Base-by-base conservation (phyloP, 495 filamentous ascomycete genomes). In the Annulohypoxylon stygium region DNA sequence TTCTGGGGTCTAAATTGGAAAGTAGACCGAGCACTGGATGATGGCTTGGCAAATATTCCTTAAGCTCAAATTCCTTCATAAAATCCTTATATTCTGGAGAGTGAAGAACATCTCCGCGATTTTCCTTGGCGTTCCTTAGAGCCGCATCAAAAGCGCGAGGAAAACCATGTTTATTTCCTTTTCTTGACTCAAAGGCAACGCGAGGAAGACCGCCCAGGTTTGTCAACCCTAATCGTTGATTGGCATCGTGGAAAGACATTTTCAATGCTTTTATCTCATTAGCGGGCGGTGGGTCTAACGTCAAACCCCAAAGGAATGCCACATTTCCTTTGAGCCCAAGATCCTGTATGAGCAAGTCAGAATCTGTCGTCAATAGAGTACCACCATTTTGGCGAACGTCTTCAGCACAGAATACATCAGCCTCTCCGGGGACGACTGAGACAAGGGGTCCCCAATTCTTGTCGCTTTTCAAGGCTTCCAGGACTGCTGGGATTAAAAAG, bases 321-420 rank as follows among this genome's bases (percentile, higher is more conserved):
- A 93, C 88, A 4, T 82, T 79, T 2, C 91, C 89, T 18, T 83
- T 45, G 0, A 71, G 26, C 2, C 90, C 91, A 4, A 93, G 81
- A 54, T 92, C 85, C 73, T 93, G 85, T 0, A 93, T 83, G 20
- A 93, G 81, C n/a, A 94, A 82, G 72, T 95, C 92, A 0, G 92
- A 94, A 73, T 95, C 92, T 25, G 84, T 86, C 7, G 92, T 93
- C 10, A 95, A 73, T 26, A 93, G 77, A 3, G 82, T 80, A 0
- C 85, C 85, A 3, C 86, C 88, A 53, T 84, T 78, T 2, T 78
- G 54, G n/a, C 78, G 83, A n/a, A 88, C 78, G 51, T 87, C 79
- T 36, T 81, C 71, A 10, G 90, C 92, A 80, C 92, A 94, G 72
- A 86, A 91, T 4, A 79, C 75, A 73, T 95, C 92, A 18, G 92